phyloP scores from a whole-genome alignment of 1,284 basidiomycete genomes.

The Ceratobasidium theobromae region DNA sequence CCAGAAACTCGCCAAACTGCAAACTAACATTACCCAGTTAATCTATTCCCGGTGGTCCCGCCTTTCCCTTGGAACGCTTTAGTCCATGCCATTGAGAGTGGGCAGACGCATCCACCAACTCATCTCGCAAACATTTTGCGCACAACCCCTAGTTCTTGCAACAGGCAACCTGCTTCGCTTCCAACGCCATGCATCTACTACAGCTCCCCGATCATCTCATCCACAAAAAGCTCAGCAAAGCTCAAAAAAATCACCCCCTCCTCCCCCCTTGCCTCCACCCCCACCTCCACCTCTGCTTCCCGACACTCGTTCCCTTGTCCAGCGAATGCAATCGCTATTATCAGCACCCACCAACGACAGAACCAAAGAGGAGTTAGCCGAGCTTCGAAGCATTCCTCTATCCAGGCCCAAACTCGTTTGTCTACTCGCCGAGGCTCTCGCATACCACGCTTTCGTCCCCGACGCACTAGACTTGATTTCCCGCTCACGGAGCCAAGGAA shows the following conservation, averaged over 20 bases:
- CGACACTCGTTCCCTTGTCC: background rate
- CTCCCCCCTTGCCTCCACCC: too few species aligned
- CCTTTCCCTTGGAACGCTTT: constrained; percentile 6
- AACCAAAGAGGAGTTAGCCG: background rate
- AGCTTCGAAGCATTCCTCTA: background rate
- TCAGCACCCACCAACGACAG: background rate
- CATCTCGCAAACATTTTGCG: constrained; percentile 19
- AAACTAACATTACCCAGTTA: background rate
- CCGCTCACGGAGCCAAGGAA: background rate
- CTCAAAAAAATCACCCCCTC: background rate
- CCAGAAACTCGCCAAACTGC: background rate
- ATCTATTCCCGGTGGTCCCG: constrained; percentile 4
- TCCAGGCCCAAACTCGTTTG: constrained; percentile 3
- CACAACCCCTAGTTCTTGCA: background rate
- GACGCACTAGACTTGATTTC: constrained; percentile 5
- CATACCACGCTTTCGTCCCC: constrained; percentile 14
- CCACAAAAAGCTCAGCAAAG: background rate
- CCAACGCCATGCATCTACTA: background rate
- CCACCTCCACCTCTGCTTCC: background rate
- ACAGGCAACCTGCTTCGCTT: background rate
- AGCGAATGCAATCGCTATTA: background rate
- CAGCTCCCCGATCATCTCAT: background rate
- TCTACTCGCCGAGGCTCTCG: constrained; percentile 25
- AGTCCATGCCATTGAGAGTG: constrained; percentile 30
- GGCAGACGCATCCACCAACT: constrained; percentile 29